These are phyloP conservation scores for Adansonia digitata DNA, from an alignment of 345 rosid species.

Conservation along the genomic window DNA sequence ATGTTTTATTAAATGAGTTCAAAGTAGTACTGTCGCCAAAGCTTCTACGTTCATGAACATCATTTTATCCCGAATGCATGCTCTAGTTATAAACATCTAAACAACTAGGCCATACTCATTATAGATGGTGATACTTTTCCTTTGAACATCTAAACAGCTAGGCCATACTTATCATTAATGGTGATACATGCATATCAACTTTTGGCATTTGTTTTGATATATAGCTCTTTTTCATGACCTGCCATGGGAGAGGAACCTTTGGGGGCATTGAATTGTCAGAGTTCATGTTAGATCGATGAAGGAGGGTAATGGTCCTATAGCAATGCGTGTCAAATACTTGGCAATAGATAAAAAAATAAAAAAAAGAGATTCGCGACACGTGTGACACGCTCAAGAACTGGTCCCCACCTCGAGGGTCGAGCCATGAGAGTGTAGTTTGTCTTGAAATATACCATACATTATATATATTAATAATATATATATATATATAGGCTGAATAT, in stretches of 20 bases:
- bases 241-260: background rate
- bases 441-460: background rate
- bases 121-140: no score
- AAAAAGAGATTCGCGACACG: conserved; percentile 3
- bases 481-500: background rate
- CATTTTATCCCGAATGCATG: background rate
- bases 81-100: conserved; percentile 8
- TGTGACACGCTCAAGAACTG: conserved; percentile 13
- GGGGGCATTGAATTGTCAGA: conserved; percentile 15
- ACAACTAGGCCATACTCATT: conserved; percentile 8
- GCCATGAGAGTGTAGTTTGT: conserved; percentile 17
- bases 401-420: conserved; percentile 50
- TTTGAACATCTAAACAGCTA: conserved; percentile 7
- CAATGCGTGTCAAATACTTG: conserved; percentile 20
- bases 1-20: no score
- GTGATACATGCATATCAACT: conserved; percentile 3
- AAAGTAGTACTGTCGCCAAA: no score
- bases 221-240: background rate
- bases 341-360: background rate
- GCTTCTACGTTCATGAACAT: background rate
- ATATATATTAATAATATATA: background rate
- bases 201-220: conserved; percentile 5
- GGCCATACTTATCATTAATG: conserved; percentile 10
- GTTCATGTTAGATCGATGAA: background rate
- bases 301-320: conserved; percentile 19